phyloP scores from a whole-genome alignment of 2,329 filamentous ascomycete species.

The Alternaria arbusti region DNA sequence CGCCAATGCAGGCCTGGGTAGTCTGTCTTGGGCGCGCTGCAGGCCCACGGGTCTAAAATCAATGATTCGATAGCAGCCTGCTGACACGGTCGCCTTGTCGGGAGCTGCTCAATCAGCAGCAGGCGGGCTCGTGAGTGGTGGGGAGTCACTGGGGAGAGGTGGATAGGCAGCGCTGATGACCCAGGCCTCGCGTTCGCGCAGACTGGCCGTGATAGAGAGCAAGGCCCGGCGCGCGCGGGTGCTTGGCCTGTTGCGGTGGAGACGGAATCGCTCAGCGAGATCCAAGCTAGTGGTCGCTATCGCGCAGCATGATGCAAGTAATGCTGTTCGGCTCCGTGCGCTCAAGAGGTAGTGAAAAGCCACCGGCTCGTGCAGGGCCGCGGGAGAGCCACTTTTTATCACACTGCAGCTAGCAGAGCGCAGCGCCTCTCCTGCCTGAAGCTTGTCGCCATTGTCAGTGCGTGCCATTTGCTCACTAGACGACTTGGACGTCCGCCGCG shows the following conservation, averaged over 20 bases:
- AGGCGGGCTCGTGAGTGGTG: slow-evolving; percentile 30
- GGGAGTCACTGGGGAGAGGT: slow-evolving; percentile 1
- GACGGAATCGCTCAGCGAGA: slow-evolving; percentile 28
- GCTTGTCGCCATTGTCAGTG: slow-evolving; percentile 20
- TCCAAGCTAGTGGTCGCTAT: slow-evolving; percentile 33
- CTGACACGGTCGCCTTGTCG: slow-evolving; percentile 35
- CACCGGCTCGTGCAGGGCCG: slow-evolving; percentile 18
- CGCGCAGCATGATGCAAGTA: slow-evolving; percentile 31
- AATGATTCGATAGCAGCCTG: slow-evolving; percentile 42
- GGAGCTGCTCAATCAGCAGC: slow-evolving; percentile 41
- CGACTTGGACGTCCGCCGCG: slow-evolving; percentile 20
- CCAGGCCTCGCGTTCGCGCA: neutral
- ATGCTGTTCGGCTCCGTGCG: slow-evolving; percentile 21
- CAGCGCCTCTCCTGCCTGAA: slow-evolving; percentile 3
- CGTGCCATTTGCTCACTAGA: slow-evolving; percentile 26
- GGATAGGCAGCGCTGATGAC: slow-evolving; percentile 30
- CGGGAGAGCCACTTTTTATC: slow-evolving; percentile 15
- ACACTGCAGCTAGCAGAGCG: slow-evolving; percentile 12
- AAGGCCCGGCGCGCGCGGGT: slow-evolving; percentile 16
- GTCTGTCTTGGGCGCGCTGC: slow-evolving; percentile 31
- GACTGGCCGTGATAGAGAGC: slow-evolving; percentile 3
- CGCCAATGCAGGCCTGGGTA: slow-evolving; percentile 41
- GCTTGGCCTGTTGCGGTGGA: slow-evolving; percentile 21
- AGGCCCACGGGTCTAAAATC: slow-evolving; percentile 20
- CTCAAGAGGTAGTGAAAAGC: slow-evolving; percentile 14